These are phyloP conservation scores for Penicillium sp. DNA, from an alignment of 2,329 filamentous ascomycete species.

Conservation along the genomic window DNA sequence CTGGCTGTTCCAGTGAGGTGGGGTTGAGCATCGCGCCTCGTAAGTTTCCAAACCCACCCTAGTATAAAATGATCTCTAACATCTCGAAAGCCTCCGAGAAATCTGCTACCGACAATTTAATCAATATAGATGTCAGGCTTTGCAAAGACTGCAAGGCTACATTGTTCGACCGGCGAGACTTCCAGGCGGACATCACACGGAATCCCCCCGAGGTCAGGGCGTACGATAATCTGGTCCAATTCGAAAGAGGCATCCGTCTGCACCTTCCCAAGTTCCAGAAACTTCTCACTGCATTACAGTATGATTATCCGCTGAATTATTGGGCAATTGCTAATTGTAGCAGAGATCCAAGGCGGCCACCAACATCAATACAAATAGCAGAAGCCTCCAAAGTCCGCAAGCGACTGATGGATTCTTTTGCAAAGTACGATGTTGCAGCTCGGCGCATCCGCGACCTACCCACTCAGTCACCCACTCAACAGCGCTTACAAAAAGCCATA, in stretches of 20 bases:
- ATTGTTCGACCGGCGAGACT: conserved; percentile 73
- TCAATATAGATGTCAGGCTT: conserved; percentile 82
- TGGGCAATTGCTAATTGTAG: conserved; percentile 7
- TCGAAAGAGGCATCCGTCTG: conserved; percentile 79
- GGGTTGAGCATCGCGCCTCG: conserved; percentile 71
- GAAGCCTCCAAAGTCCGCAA: conserved; percentile 90
- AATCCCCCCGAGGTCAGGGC: conserved; percentile 73
- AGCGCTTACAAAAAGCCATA: conserved; percentile 74
- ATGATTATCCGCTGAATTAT: conserved; percentile 20
- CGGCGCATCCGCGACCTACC: conserved; percentile 76
- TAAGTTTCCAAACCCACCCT: conserved; percentile 41
- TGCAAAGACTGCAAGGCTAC: conserved; percentile 82
- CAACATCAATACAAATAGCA: conserved; percentile 67
- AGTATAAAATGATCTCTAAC: conserved; percentile 28
- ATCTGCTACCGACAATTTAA: conserved; percentile 45
- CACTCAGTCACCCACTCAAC: conserved; percentile 69
- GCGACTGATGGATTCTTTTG: conserved; percentile 81
- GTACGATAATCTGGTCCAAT: conserved; percentile 81
- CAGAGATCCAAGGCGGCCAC: conserved; percentile 63
- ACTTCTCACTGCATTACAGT: conserved; percentile 69
- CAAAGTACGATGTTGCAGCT: conserved; percentile 80
- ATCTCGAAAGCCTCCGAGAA: conserved; percentile 47
- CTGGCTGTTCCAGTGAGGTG: conserved; percentile 80
- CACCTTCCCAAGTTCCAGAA: conserved; percentile 83
- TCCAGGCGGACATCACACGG: conserved; percentile 64